Percentiles rank a stretch among this genome's conserved stretches.
Conservation (phyloP, 148 eudicot species). For the Camellia japonica region DNA sequence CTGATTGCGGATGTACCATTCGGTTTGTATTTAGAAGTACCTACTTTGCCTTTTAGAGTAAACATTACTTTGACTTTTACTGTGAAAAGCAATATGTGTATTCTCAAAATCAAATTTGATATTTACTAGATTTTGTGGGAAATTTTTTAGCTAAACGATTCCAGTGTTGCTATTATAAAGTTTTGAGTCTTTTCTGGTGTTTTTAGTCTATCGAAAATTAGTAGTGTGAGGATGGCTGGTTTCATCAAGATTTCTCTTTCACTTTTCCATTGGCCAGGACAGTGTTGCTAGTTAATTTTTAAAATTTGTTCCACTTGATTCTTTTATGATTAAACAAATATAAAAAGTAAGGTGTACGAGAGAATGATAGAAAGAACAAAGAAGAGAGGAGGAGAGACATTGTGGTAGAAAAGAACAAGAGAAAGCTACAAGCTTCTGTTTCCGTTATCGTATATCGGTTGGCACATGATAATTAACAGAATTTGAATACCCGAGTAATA, state of each 20-base stretch:
- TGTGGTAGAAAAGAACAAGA: background rate
- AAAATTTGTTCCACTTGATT: background rate
- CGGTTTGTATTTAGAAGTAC: background rate
- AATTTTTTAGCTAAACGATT: background rate
- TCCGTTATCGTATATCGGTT: background rate
- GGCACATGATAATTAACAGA: background rate
- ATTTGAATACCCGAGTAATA: background rate
- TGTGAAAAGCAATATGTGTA: background rate
- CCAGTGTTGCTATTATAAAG: background rate
- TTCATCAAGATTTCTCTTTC: background rate
- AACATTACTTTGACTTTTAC: background rate
- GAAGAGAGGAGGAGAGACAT: background rate
- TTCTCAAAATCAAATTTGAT: background rate
- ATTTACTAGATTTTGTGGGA: background rate
- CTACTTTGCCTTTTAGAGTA: background rate
- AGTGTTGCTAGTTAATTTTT: background rate
- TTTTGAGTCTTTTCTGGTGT: background rate
- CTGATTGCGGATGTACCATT: background rate
- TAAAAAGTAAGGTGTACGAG: background rate
- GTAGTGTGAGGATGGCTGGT: background rate
- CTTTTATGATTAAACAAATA: background rate
- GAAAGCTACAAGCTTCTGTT: background rate
- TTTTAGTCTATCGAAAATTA: background rate
- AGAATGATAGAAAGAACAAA: background rate
- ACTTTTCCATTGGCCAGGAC: background rate